A percentile compares a stretch with the other conserved stretches of the same genome.
These are phyloP conservation scores for Aureobasidium sp. DNA, from an alignment of 2,329 filamentous ascomycete genomes.

Conservation along the genomic window DNA sequence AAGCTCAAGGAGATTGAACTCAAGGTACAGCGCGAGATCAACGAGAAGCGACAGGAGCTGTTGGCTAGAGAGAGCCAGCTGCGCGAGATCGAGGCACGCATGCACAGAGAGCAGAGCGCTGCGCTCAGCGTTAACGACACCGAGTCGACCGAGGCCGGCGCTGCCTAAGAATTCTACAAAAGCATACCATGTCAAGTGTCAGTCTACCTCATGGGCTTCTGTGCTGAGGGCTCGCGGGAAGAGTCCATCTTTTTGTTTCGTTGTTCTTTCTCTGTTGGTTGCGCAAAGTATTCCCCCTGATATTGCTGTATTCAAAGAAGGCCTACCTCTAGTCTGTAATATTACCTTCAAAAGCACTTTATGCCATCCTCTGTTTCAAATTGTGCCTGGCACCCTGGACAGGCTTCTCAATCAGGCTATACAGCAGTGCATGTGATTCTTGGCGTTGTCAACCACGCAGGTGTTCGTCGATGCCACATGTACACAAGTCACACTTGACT, in stretches of 20 bases:
- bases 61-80: constrained; percentile 96
- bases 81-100: constrained; percentile 95
- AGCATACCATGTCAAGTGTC: constrained; percentile 4
- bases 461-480: not conserved
- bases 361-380: not conserved
- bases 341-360: constrained; percentile 5
- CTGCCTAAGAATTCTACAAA: constrained; percentile 9
- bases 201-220: not conserved
- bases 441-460: not conserved
- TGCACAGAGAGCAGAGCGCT: constrained; percentile 58
- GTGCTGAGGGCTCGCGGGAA: not conserved
- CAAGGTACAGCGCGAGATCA: constrained; percentile 99
- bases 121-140: constrained; percentile 19
- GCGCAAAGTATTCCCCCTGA: constrained; percentile 15
- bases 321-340: constrained; percentile 16
- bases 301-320: constrained; percentile 17
- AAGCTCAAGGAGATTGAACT: constrained; percentile 98
- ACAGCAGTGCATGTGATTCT: constrained; percentile 10
- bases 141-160: constrained; percentile 20
- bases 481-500: not conserved
- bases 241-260: constrained; percentile 7
- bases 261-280: constrained; percentile 12
- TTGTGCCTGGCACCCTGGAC: not conserved
- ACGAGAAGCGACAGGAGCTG: constrained; percentile 98
- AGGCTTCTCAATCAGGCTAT: not conserved